Percentiles rank a stretch among this genome's conserved stretches.
phyloP scores from a whole-genome alignment of 371 early-diverging fungal species.

The Quaeritorhiza haematococci region DNA sequence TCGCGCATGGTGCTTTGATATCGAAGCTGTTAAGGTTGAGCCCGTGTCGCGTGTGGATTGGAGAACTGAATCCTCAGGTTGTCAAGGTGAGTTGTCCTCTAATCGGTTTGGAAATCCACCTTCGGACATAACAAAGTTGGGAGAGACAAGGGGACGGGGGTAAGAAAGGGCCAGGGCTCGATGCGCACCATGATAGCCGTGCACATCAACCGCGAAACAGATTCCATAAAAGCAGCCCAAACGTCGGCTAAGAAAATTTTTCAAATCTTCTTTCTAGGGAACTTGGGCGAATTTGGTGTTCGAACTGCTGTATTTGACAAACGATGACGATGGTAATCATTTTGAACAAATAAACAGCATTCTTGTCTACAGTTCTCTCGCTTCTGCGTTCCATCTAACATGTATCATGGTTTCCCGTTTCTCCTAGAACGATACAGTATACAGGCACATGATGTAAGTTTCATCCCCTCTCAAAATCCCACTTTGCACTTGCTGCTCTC shows the following conservation, averaged over 20 bases:
- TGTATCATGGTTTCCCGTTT: background rate
- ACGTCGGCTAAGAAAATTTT: no score
- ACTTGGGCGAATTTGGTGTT: slow-evolving; percentile 39
- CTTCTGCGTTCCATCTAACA: background rate
- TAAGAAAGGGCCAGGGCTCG: no score
- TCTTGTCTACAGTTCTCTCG: background rate
- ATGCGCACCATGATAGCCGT: no score
- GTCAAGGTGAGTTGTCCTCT: slow-evolving; percentile 2
- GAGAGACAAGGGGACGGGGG: no score
- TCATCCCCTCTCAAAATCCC: background rate
- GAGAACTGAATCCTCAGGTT: slow-evolving; percentile 2
- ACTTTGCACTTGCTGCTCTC: no score
- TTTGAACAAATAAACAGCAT: background rate
- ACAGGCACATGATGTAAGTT: slow-evolving; percentile 35
- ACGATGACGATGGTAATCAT: slow-evolving; percentile 39
- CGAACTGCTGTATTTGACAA: slow-evolving; percentile 40
- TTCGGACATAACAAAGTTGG: no score
- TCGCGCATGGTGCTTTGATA: no score
- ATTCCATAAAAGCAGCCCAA: no score
- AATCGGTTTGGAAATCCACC: no score
- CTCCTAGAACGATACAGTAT: slow-evolving; percentile 39
- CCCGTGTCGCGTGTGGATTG: background rate
- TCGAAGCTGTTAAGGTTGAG: no score
- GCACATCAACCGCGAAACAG: no score
- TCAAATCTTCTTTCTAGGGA: no score